Conservation (phyloP, 2,329 filamentous ascomycete species). For the Pestalotiopsis sp. region DNA sequence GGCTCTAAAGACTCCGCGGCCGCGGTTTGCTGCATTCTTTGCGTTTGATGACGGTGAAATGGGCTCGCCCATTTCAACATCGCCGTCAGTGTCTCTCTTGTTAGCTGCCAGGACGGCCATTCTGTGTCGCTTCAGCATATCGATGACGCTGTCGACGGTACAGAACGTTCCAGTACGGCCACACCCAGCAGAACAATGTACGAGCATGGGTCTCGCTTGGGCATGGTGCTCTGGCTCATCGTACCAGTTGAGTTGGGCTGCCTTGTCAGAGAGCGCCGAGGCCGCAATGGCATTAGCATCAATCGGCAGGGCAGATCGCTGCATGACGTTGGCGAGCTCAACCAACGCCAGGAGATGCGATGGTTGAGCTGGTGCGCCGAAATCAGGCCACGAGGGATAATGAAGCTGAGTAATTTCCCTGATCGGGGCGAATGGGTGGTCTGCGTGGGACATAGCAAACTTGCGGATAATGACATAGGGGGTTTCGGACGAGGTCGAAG, state of each 20-base stretch:
- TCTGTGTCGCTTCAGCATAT: slow-evolving; percentile 91
- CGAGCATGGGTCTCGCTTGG: slow-evolving; percentile 71
- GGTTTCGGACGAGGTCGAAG: slow-evolving; percentile 48
- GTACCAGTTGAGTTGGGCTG: slow-evolving; percentile 46
- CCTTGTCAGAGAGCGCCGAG: slow-evolving; percentile 27
- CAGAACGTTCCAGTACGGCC: slow-evolving; percentile 96
- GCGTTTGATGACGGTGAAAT: slow-evolving; percentile 31
- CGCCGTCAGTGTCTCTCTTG: slow-evolving; percentile 42
- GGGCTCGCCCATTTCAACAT: slow-evolving; percentile 45
- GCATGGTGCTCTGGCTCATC: slow-evolving; percentile 62
- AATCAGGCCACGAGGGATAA: slow-evolving; percentile 96
- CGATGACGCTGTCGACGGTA: slow-evolving; percentile 92
- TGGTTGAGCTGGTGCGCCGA: slow-evolving; percentile 88
- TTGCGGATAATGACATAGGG: slow-evolving; percentile 85
- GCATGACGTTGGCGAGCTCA: slow-evolving; percentile 82
- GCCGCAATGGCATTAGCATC: slow-evolving; percentile 43
- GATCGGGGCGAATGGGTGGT: slow-evolving; percentile 80
- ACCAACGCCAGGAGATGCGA: slow-evolving; percentile 84
- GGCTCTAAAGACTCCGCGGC: neutral
- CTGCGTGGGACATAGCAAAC: slow-evolving; percentile 78
- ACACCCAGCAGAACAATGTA: slow-evolving; percentile 95
- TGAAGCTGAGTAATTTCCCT: slow-evolving; percentile 94
- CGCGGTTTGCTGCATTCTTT: slow-evolving; percentile 21
- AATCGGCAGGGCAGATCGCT: slow-evolving; percentile 55
- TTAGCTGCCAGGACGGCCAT: slow-evolving; percentile 32